Evolutionary conservation across 75 land plant species (phyloP).

Genomic region (Sequoiadendron giganteum): DNA sequence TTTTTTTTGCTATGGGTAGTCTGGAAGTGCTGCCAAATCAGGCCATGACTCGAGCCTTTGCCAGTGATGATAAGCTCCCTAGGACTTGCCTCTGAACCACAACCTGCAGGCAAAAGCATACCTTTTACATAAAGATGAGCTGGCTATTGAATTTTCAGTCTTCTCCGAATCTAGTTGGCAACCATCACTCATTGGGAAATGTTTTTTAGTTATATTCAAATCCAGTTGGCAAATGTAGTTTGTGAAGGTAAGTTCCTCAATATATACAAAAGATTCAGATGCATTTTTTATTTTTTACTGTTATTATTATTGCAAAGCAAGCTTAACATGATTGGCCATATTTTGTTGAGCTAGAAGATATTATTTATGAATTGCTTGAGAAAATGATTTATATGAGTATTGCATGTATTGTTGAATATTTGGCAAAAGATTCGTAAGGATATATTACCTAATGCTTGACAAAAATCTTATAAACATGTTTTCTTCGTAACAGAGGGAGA

Average conservation of each 20-base stretch:
- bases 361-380: not conserved
- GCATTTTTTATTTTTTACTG: not conserved
- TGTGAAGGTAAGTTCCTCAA: not conserved
- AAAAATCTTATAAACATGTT: not conserved
- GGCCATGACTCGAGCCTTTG: too few relatives aligned
- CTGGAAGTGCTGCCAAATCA: too few relatives aligned
- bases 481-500: slow-evolving; percentile 11
- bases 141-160: not conserved
- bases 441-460: not conserved
- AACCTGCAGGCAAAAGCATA: too few relatives aligned
- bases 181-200: not conserved
- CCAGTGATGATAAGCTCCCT: too few relatives aligned
- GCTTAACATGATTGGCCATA: not conserved
- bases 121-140: not conserved
- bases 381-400: not conserved
- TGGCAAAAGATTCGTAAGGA: not conserved
- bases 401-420: not conserved
- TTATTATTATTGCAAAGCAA: not conserved
- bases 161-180: not conserved
- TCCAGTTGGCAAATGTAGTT: too few relatives aligned
- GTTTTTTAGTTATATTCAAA: not conserved
- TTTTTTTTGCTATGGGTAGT: too few relatives aligned
- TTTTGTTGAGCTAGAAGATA: not conserved
- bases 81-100: too few relatives aligned
- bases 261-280: not conserved